Conservation (phyloP, 108 stramenopile genomes). For the Fragilaria radians region DNA sequence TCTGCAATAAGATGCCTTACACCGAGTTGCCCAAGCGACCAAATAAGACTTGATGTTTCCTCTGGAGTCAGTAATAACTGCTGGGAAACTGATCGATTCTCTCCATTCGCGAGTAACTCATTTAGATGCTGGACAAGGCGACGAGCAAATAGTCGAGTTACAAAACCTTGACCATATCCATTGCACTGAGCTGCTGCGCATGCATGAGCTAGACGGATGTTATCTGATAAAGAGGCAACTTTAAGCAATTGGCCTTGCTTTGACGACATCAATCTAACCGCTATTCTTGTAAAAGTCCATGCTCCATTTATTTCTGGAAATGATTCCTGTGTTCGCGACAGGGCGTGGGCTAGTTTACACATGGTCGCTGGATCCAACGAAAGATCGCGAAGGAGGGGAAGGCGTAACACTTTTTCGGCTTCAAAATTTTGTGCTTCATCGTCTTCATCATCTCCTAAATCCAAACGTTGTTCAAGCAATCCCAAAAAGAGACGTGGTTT, state of each 20-base stretch:
- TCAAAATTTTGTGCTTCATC: background rate
- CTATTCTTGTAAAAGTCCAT: constrained; percentile 29
- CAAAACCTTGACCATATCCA: constrained; percentile 22
- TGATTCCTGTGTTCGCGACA: constrained; percentile 11
- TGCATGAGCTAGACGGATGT: constrained; percentile 31
- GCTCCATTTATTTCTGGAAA: constrained; percentile 27
- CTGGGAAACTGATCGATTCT: constrained; percentile 10
- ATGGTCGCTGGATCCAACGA: constrained; percentile 44
- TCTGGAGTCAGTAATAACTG: constrained; percentile 9
- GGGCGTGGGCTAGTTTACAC: constrained; percentile 35
- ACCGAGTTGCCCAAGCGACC: constrained; percentile 41
- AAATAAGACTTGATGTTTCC: constrained; percentile 29
- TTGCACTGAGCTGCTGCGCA: constrained; percentile 20
- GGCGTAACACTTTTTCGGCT: constrained; percentile 7
- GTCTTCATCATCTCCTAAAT: constrained; percentile 29
- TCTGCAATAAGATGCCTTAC: constrained; percentile 13
- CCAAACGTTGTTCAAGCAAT: constrained; percentile 30
- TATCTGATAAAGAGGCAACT: constrained; percentile 30
- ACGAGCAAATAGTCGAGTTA: constrained; percentile 34
- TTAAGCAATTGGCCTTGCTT: constrained; percentile 41
- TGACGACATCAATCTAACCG: constrained; percentile 37
- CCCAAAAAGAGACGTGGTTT: constrained; percentile 13
- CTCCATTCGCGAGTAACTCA: constrained; percentile 10
- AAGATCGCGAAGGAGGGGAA: constrained; percentile 35
- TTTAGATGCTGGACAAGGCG: constrained; percentile 38